A percentile compares a stretch with the other conserved stretches of the same genome.
Evolutionary conservation across 768 basidiomycete species (phyloP).

Genomic region (Auriscalpium orientale): DNA sequence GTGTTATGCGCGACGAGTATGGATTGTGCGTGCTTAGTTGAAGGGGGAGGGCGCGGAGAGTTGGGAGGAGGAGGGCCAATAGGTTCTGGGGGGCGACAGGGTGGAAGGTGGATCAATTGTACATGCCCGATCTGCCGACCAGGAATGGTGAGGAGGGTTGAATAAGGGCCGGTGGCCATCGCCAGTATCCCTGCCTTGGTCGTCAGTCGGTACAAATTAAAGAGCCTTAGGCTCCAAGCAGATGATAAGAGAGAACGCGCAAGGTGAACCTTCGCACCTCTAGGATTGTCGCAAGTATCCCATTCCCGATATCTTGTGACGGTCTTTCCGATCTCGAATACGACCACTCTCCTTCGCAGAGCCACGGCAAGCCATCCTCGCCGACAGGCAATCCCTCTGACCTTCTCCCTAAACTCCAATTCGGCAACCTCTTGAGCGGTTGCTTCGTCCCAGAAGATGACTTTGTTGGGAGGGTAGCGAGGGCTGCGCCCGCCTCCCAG

Average conservation of each 20-base stretch:
- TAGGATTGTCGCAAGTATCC: slow-evolving; percentile 83
- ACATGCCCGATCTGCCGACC: slow-evolving; percentile 85
- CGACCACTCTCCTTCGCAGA: slow-evolving; percentile 68
- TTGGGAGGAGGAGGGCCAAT: slow-evolving; percentile 48
- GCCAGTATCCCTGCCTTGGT: slow-evolving; percentile 59
- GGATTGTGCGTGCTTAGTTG: slow-evolving; percentile 59
- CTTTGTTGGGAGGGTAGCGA: slow-evolving; percentile 87
- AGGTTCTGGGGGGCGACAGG: slow-evolving; percentile 56
- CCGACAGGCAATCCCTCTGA: slow-evolving; percentile 71
- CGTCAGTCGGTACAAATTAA: background rate
- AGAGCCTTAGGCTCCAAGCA: too few species aligned
- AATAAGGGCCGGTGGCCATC: slow-evolving; percentile 66
- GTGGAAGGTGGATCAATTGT: slow-evolving; percentile 78
- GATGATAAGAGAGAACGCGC: too few species aligned
- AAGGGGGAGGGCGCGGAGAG: slow-evolving; percentile 42
- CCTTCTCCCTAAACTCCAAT: slow-evolving; percentile 81
- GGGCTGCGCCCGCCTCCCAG: slow-evolving; percentile 85
- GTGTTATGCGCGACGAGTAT: slow-evolving; percentile 82
- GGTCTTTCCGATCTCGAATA: slow-evolving; percentile 61
- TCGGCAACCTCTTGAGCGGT: slow-evolving; percentile 75
- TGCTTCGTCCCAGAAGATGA: slow-evolving; percentile 83
- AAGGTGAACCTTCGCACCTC: slow-evolving; percentile 41
- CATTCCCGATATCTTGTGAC: slow-evolving; percentile 65
- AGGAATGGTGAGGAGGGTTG: slow-evolving; percentile 80
- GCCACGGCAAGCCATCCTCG: slow-evolving; percentile 82